Evolutionary conservation across 2,329 filamentous ascomycete species (phyloP).

Genomic region (Trichoderma atroviride): DNA sequence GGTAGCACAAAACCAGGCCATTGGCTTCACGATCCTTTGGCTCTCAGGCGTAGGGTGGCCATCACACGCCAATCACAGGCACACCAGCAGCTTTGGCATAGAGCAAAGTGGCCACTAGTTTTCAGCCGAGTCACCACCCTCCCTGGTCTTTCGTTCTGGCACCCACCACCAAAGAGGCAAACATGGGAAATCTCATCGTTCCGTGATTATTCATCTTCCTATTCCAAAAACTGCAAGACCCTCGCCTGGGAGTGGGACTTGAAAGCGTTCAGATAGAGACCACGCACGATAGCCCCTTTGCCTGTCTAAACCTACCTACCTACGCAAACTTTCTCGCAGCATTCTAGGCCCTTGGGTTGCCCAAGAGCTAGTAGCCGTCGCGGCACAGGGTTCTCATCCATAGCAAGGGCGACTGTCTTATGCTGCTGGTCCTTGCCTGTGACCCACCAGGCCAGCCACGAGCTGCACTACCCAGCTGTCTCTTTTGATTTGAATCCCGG

Average conservation of each 20-base stretch:
- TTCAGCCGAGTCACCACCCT: constrained; percentile 21
- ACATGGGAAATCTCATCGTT: constrained; percentile 13
- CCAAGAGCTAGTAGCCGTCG: neutral
- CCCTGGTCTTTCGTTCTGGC: constrained; percentile 2
- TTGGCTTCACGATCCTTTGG: constrained; percentile 17
- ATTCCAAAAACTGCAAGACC: neutral
- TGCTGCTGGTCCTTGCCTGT: constrained; percentile 1
- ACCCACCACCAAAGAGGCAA: constrained; percentile 17
- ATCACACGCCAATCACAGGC: constrained; percentile 15
- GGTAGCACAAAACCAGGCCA: constrained; percentile 12
- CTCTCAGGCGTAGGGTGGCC: constrained; percentile 19
- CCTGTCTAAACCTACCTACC: neutral
- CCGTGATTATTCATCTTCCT: constrained; percentile 27
- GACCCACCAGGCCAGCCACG: constrained; percentile 8
- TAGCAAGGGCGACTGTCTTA: neutral
- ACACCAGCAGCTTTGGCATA: constrained; percentile 3
- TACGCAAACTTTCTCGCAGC: neutral
- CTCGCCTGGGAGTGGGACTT: constrained; percentile 17
- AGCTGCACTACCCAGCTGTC: neutral
- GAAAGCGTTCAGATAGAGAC: constrained; percentile 9
- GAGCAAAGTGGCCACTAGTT: constrained; percentile 16
- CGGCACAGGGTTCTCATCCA: constrained; percentile 9
- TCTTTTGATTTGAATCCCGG: neutral
- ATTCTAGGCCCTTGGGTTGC: neutral
- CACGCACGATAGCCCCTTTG: constrained; percentile 15